Percentiles rank a stretch among this genome's conserved stretches.
Conservation (phyloP, 148 eudicot species). For the Bassia scoparia region DNA sequence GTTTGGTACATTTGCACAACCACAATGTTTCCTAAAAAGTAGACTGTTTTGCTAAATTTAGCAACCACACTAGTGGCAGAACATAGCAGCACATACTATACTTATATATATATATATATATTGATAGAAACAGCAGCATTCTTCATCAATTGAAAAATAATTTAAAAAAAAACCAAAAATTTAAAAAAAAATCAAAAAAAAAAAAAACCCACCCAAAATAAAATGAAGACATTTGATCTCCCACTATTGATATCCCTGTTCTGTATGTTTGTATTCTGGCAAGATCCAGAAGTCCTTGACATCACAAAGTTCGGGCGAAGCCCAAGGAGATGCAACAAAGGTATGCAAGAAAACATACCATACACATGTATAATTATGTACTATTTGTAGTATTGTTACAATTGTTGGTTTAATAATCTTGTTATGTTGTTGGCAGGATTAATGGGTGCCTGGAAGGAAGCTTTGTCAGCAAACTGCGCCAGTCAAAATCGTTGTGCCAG, state of each 20-base stretch:
- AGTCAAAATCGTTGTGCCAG: constrained; percentile 46
- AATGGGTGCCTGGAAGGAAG: constrained; percentile 50
- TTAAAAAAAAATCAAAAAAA: no score
- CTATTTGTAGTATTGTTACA: no score
- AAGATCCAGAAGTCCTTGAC: constrained; percentile 19
- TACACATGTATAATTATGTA: neutral
- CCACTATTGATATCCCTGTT: constrained; percentile 12
- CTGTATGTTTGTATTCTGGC: constrained; percentile 16
- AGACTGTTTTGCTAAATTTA: no score
- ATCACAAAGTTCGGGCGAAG: constrained; percentile 22
- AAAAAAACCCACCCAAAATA: neutral
- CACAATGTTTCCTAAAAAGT: no score
- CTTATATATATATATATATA: no score
- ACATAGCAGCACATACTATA: no score
- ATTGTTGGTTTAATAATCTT: no score
- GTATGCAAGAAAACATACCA: neutral
- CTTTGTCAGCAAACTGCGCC: constrained; percentile 41
- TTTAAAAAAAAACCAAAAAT: neutral
- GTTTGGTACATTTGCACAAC: no score
- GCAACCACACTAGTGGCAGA: no score
- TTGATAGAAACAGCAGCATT: neutral
- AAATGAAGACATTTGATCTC: constrained; percentile 21
- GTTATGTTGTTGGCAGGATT: constrained; percentile 2
- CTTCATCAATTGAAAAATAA: neutral
- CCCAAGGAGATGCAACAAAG: constrained; percentile 29